These are phyloP conservation scores for Heritiera fomes DNA, from an alignment of 345 rosid genomes.

Conservation along the genomic window DNA sequence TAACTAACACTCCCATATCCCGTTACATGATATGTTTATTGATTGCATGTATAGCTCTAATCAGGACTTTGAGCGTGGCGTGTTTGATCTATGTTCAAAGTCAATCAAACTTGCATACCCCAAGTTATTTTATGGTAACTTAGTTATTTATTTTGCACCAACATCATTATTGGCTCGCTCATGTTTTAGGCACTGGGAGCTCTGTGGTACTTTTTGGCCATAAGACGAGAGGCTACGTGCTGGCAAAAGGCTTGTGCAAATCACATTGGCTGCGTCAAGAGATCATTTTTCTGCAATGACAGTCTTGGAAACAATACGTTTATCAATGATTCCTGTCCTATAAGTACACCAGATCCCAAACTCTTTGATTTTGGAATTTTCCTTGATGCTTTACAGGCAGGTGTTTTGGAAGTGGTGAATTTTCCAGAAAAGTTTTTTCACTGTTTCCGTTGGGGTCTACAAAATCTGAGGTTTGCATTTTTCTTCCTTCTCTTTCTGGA, in stretches of 20 bases:
- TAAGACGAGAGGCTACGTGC: slow-evolving; percentile 61
- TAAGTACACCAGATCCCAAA: slow-evolving; percentile 15
- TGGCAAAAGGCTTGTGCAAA: slow-evolving; percentile 68
- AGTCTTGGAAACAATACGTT: neutral
- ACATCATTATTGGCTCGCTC: neutral
- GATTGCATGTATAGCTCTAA: too few relatives aligned
- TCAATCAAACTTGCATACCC: too few relatives aligned
- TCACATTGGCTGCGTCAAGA: slow-evolving; percentile 8
- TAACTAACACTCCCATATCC: neutral
- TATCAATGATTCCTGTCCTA: slow-evolving; percentile 44
- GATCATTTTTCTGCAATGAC: slow-evolving; percentile 52
- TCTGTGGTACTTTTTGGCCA: slow-evolving; percentile 78
- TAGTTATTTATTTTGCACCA: too few relatives aligned
- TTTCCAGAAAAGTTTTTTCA: slow-evolving; percentile 62
- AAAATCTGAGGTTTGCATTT: slow-evolving; percentile 50
- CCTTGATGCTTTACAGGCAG: slow-evolving; percentile 51
- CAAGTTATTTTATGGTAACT: too few relatives aligned
- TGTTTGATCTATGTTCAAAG: too few relatives aligned
- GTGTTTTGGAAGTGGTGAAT: slow-evolving; percentile 49
- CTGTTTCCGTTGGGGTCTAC: slow-evolving; percentile 82
- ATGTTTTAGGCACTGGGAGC: slow-evolving; percentile 60
- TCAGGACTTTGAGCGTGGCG: too few relatives aligned
- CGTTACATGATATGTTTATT: too few relatives aligned
- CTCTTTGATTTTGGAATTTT: slow-evolving; percentile 63
- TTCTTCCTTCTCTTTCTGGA: too few relatives aligned